Evolutionary conservation across 805 yeast species (phyloP).

Genomic region (Ogataea methanolica): DNA sequence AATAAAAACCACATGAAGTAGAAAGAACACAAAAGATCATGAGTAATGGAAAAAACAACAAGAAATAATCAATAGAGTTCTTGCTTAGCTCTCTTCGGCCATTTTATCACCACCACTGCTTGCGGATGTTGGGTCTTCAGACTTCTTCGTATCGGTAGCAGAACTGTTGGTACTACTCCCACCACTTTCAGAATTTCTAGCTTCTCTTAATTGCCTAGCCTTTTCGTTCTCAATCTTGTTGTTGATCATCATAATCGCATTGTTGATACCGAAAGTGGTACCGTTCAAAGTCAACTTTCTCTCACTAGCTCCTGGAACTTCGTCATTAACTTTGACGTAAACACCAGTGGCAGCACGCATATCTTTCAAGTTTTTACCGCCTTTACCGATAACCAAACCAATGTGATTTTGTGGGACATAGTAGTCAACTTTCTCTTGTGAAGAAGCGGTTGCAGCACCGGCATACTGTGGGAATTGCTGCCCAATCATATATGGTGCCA

Average conservation of each 20-base stretch:
- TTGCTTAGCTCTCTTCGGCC: no score
- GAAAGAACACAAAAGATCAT: no score
- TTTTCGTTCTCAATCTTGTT: conserved; percentile 67
- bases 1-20: no score
- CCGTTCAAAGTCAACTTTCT: conserved; percentile 69
- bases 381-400: conserved; percentile 82
- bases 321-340: conserved; percentile 64
- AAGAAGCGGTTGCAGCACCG: conserved; percentile 12
- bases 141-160: neutral
- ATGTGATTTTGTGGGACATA: conserved; percentile 74
- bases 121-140: neutral
- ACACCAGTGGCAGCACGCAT: conserved; percentile 73
- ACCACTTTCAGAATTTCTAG: conserved; percentile 4
- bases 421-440: conserved; percentile 54
- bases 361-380: conserved; percentile 77
- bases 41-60: no score
- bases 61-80: no score
- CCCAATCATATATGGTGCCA: conserved; percentile 3
- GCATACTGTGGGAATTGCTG: conserved; percentile 6
- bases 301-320: conserved; percentile 50
- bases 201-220: conserved; percentile 27
- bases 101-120: neutral
- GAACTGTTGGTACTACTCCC: neutral
- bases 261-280: conserved; percentile 59
- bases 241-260: conserved; percentile 67